Percentiles rank a stretch among this genome's conserved stretches.
phyloP scores from a whole-genome alignment of 208 protist genomes.

The Phytomonas francai region DNA sequence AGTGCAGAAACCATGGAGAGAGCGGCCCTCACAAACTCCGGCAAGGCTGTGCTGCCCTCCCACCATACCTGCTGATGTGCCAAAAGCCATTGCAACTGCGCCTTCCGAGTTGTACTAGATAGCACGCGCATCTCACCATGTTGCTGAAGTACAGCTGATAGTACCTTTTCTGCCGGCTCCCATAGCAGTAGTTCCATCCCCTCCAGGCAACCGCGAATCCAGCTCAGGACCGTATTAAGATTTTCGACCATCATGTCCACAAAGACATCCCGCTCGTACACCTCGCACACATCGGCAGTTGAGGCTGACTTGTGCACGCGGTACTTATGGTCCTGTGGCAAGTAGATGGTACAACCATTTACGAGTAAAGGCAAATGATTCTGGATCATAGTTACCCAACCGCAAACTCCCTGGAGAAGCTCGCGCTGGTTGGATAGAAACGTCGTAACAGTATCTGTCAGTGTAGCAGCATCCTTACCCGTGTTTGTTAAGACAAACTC shows the following conservation, averaged over 20 bases:
- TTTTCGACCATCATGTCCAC: constrained; percentile 25
- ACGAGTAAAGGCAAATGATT: constrained; percentile 49
- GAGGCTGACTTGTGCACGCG: constrained; percentile 1
- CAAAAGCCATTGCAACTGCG: constrained; percentile 21
- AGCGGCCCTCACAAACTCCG: constrained; percentile 16
- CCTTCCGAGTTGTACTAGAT: constrained; percentile 6
- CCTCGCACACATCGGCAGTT: background rate
- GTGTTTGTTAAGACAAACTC: constrained; percentile 6
- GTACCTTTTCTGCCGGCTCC: constrained; percentile 8
- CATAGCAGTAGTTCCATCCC: constrained; percentile 24
- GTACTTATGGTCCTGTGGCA: constrained; percentile 20
- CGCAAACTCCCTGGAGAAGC: constrained; percentile 24
- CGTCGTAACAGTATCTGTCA: background rate
- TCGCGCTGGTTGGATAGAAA: constrained; percentile 20
- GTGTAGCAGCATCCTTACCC: background rate
- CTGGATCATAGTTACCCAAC: constrained; percentile 49
- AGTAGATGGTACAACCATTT: constrained; percentile 34
- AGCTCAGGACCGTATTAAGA: constrained; percentile 17
- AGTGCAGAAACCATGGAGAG: constrained; percentile 17
- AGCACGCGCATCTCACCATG: background rate
- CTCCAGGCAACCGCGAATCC: constrained; percentile 30
- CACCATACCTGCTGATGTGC: constrained; percentile 58
- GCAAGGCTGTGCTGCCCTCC: constrained; percentile 33
- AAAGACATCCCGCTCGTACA: constrained; percentile 21
- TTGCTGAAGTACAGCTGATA: background rate